Evolutionary conservation across 108 stramenopile genomes (phyloP), one percentile per base, ranked within the genome.

Genomic region (Stephanodiscus triporus): DNA sequence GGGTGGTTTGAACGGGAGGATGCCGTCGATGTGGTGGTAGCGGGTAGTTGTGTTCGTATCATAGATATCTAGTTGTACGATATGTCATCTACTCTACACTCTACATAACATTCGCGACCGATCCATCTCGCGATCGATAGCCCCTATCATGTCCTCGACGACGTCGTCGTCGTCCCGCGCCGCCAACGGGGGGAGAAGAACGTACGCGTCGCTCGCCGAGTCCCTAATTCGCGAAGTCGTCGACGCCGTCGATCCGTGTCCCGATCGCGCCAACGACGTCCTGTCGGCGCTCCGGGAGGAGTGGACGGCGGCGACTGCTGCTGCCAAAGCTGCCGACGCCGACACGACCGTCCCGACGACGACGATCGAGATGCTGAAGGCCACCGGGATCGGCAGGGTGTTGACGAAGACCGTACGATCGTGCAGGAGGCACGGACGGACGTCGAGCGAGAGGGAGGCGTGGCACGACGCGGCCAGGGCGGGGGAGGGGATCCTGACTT

Each of bases 361-460:
- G 23, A 81, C 56, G 2, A 80, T 84, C 48, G 61, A 74, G 7
- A 40, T 78, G 24, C 75, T 90, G 11, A 75, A 87, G 70, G 50
- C 51, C 17, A 83, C 87, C 14, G 81, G 75, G 20, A 78, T 91
- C 27, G 87, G 86, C 0, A 86, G 85, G 38, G 38, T 76, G 0
- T 49, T 89, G 2, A 75, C 72, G 27, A 87, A 84, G 60, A n/a
- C 59, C 11, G 59, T 86, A 75, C 76, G 81, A 56, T 40, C 84
- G 24, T 84, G 88, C 64, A 80, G 78, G 51, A 80, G 90, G 14
- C 83, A 84, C 69, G 75, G 86, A 54, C 78, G 90, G 0, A 86
- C 86, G 4, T 43, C 76, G 2, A 70, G 68, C 9, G 54, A 56
- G 9, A 32, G 42, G 53, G n/a, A 23, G 11, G 40, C 72, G 49